Conservation (phyloP, 1,139 yeast genomes). For the Petasospora rhodanensis region DNA sequence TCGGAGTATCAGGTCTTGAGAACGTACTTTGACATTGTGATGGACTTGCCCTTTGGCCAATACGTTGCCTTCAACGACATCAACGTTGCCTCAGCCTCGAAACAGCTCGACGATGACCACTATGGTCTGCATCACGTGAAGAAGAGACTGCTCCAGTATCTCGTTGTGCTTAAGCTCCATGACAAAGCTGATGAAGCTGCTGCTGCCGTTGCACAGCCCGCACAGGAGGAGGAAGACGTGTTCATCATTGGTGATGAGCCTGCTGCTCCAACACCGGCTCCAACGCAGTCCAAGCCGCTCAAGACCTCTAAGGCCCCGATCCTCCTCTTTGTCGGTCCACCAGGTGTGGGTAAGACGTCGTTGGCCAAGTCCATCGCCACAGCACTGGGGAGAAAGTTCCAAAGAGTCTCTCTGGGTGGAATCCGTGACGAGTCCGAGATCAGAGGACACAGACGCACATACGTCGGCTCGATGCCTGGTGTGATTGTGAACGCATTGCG, state of each 20-base stretch:
- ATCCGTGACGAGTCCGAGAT: conserved; percentile 87
- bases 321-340: conserved; percentile 84
- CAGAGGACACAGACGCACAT: conserved; percentile 88
- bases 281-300: conserved; percentile 2
- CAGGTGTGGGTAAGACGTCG: conserved; percentile 94
- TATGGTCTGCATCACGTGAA: conserved; percentile 82
- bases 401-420: conserved; percentile 85
- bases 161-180: conserved; percentile 70
- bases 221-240: conserved; percentile 6
- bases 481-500: conserved; percentile 73
- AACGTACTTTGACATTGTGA: conserved; percentile 60
- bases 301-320: conserved; percentile 47
- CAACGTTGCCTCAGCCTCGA: conserved; percentile 52
- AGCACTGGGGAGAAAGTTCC: conserved; percentile 76
- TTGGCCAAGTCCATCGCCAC: conserved; percentile 81
- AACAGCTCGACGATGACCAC: conserved; percentile 72
- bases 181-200: conserved; percentile 15
- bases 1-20: conserved; percentile 65
- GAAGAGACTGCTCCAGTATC: conserved; percentile 72
- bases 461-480: conserved; percentile 95
- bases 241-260: conserved; percentile 9
- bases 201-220: conserved; percentile 4
- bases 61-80: conserved; percentile 26
- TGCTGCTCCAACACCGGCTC: not conserved
- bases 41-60: conserved; percentile 62